Percentiles rank a stretch among this genome's conserved stretches.
Evolutionary conservation across 1,139 yeast genomes (phyloP).

Genomic region (Chernovozyma sophiae-reginae): DNA sequence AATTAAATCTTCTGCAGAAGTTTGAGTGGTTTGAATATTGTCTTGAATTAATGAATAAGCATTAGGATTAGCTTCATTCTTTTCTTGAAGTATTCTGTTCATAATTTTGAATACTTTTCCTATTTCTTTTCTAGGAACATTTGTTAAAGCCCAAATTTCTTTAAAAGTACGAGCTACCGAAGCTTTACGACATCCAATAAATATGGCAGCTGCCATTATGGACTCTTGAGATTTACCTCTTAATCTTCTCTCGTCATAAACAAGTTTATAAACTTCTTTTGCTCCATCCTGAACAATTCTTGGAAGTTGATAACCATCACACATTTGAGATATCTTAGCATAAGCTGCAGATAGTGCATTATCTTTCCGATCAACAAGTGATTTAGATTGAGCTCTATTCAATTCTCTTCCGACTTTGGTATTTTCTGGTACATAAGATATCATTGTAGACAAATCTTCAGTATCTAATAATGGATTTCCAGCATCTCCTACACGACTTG

Average conservation of each 20-base stretch:
- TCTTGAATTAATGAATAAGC: slow-evolving; percentile 38
- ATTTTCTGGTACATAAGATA: slow-evolving; percentile 79
- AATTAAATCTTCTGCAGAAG: slow-evolving; percentile 90
- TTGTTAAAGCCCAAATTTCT: slow-evolving; percentile 93
- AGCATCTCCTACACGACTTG: slow-evolving; percentile 99
- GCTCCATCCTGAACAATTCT: slow-evolving; percentile 96
- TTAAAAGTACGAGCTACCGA: slow-evolving; percentile 92
- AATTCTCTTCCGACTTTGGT: slow-evolving; percentile 78
- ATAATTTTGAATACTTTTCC: slow-evolving; percentile 84
- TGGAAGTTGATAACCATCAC: slow-evolving; percentile 94
- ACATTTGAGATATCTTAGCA: slow-evolving; percentile 89
- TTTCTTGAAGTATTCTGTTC: slow-evolving; percentile 69
- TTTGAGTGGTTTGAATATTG: slow-evolving; percentile 77
- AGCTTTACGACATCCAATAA: slow-evolving; percentile 92
- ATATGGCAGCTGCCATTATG: slow-evolving; percentile 94
- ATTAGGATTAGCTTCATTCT: slow-evolving; percentile 47
- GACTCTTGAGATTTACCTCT: slow-evolving; percentile 92
- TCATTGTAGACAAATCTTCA: slow-evolving; percentile 88
- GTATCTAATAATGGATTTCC: slow-evolving; percentile 92
- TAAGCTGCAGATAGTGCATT: slow-evolving; percentile 86
- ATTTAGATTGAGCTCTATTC: slow-evolving; percentile 82
- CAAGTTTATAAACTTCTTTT: slow-evolving; percentile 90
- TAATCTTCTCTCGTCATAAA: slow-evolving; percentile 80
- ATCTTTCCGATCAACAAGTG: slow-evolving; percentile 82
- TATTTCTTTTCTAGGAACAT: slow-evolving; percentile 91